phyloP scores from a whole-genome alignment of 208 protist species.

The Trypanosoma congolense region DNA sequence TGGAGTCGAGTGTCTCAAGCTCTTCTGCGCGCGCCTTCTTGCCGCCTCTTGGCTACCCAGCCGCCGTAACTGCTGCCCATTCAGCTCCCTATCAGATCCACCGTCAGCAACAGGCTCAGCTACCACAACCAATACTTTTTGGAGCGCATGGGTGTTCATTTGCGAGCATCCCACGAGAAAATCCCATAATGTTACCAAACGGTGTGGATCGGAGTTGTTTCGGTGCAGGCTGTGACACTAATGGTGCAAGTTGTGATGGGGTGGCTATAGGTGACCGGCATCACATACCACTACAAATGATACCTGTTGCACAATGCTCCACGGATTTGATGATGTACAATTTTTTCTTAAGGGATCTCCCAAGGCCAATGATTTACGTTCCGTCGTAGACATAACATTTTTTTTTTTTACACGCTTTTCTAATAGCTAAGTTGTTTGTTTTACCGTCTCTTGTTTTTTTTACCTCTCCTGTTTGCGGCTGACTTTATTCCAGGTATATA shows the following conservation, averaged over 20 bases:
- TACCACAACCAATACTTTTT: background rate
- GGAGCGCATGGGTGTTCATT: background rate
- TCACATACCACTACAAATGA: constrained; percentile 1
- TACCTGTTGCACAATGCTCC: background rate
- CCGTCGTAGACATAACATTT: background rate
- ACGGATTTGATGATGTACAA: background rate
- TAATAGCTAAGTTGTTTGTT: too few species aligned
- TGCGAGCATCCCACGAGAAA: background rate
- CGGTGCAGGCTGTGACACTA: background rate
- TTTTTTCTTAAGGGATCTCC: background rate
- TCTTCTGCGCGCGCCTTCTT: background rate
- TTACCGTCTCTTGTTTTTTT: too few species aligned
- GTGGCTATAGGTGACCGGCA: background rate
- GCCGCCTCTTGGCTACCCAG: background rate
- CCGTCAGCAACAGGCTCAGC: background rate
- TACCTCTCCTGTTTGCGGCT: too few species aligned
- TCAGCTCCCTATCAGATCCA: background rate
- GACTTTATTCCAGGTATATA: too few species aligned
- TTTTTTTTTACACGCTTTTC: too few species aligned
- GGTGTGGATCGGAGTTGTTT: background rate
- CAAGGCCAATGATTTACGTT: background rate
- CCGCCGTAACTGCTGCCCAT: background rate
- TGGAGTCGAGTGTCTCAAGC: background rate
- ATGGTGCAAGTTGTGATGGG: background rate
- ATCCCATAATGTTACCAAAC: background rate